A percentile compares a stretch with the other conserved stretches of the same genome.
phyloP scores from a whole-genome alignment of 768 basidiomycete genomes.

The Lentinus brumalis region DNA sequence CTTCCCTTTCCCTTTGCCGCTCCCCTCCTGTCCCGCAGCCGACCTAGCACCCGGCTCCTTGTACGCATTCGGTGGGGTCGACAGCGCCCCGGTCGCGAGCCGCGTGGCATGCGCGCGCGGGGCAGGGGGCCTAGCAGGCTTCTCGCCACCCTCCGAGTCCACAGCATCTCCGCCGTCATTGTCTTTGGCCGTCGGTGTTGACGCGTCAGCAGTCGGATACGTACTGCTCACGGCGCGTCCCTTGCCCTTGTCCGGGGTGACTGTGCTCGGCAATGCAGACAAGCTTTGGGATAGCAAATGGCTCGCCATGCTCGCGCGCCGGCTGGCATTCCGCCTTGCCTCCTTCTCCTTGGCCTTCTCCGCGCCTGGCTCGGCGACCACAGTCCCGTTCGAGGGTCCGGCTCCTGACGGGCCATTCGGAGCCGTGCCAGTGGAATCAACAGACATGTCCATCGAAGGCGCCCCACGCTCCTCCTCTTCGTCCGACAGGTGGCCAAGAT shows the following conservation, averaged over 20 bases:
- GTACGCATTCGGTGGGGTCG: slow-evolving; percentile 8
- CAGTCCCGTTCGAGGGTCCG: slow-evolving; percentile 5
- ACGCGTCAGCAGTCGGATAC: slow-evolving; percentile 4
- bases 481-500: slow-evolving; percentile 4
- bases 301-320: slow-evolving; percentile 59
- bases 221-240: slow-evolving; percentile 20
- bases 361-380: slow-evolving; percentile 8
- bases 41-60: slow-evolving; percentile 13
- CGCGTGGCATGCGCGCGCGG: slow-evolving; percentile 11
- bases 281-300: slow-evolving; percentile 66
- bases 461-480: neutral
- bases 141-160: neutral
- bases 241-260: slow-evolving; percentile 20
- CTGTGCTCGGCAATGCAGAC: slow-evolving; percentile 46
- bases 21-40: slow-evolving; percentile 20
- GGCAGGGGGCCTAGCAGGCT: neutral
- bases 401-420: neutral
- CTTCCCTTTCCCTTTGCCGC: slow-evolving; percentile 34
- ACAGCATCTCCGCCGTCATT: neutral
- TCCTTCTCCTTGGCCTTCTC: slow-evolving; percentile 13
- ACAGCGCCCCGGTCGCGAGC: slow-evolving; percentile 17
- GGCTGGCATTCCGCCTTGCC: slow-evolving; percentile 44
- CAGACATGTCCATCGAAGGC: neutral
- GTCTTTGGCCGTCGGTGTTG: neutral
- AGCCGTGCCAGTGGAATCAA: neutral